Base-by-base conservation (phyloP, 768 basidiomycete genomes). In the Amanita muscaria region DNA sequence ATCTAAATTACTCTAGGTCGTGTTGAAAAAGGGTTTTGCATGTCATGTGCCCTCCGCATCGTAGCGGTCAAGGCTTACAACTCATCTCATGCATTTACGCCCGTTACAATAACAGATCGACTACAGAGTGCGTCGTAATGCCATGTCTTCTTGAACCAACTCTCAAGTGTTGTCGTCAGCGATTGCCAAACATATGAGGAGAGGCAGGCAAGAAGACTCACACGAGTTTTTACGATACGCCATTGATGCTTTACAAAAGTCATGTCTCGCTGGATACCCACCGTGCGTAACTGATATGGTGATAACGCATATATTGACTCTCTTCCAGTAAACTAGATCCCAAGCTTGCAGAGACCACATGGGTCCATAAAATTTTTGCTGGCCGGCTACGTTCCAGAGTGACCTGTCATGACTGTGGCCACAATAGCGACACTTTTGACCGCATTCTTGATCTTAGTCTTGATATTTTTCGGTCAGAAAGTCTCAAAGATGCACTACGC, bases 211-310 rank as follows among this genome's bases (percentile, higher is more conserved):
- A 61, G 96, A 99, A 59, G 96, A 99, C 60, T 82, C 96, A 7
- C 96, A 99, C 59, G 96, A 99, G 63, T 98, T 98, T 58, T 79
- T 99, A 39, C 82, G 96, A 24, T 96, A 93, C 62, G 81, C 83
- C 15, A 80, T 97, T 23, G 96, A 99, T 56, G 85, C 83, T 21
- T 64, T 98, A 42, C 96, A 98, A 62, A 86, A 81, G 56, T 76
- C 85, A 5, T 88, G 84, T 58, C 67, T 93, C 46, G 74, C 76
- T 37, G 87, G 83, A 14, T 62, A 76, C 43, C 69, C 83, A 51
- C 73, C 78, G 89, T 90, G 54, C 49, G 87, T 67, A 34, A 23
- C 30, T 12, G 14, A 14, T 12, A 2, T 21, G 18, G 21, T 11
- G 40, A 37, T 36, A 22, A 32, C 47, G 19, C 8, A 19, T 18